Conservation (phyloP, 2,329 filamentous ascomycete species). For the Trichothecium roseum region DNA sequence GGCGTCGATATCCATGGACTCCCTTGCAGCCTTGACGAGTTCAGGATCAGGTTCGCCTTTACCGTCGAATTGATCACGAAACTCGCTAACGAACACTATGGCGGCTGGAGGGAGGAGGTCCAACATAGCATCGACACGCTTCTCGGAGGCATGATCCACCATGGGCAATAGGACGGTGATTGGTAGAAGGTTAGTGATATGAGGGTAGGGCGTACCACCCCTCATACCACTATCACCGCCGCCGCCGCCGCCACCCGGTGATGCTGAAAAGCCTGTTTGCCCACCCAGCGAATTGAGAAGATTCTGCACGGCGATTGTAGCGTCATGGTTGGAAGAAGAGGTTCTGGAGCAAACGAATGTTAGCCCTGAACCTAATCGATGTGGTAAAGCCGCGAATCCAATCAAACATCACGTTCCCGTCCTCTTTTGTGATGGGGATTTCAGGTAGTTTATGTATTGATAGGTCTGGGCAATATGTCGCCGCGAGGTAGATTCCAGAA, state of each 20-base stretch:
- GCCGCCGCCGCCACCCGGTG: constrained; percentile 9
- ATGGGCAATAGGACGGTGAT: constrained; percentile 69
- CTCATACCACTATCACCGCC: constrained; percentile 13
- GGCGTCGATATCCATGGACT: constrained; percentile 60
- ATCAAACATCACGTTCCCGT: no score
- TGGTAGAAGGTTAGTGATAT: constrained; percentile 76
- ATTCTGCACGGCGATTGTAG: constrained; percentile 72
- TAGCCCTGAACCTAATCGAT: no score
- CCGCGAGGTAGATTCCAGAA: no score
- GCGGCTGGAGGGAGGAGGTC: constrained; percentile 69
- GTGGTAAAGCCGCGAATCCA: no score
- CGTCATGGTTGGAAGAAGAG: constrained; percentile 51
- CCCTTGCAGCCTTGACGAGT: constrained; percentile 61
- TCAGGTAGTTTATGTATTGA: no score
- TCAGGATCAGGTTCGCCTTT: constrained; percentile 58
- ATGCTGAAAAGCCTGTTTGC: constrained; percentile 29
- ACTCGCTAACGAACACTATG: constrained; percentile 63
- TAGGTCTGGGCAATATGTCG: no score
- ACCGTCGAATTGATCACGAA: constrained; percentile 40
- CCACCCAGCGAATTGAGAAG: constrained; percentile 75
- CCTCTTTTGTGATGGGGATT: no score
- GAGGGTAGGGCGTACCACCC: constrained; percentile 59
- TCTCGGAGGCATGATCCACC: constrained; percentile 48
- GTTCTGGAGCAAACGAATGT: constrained; percentile 31
- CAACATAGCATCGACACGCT: constrained; percentile 64